Conservation (phyloP, 495 filamentous ascomycete genomes). For the Elaphomyces granulatus region DNA sequence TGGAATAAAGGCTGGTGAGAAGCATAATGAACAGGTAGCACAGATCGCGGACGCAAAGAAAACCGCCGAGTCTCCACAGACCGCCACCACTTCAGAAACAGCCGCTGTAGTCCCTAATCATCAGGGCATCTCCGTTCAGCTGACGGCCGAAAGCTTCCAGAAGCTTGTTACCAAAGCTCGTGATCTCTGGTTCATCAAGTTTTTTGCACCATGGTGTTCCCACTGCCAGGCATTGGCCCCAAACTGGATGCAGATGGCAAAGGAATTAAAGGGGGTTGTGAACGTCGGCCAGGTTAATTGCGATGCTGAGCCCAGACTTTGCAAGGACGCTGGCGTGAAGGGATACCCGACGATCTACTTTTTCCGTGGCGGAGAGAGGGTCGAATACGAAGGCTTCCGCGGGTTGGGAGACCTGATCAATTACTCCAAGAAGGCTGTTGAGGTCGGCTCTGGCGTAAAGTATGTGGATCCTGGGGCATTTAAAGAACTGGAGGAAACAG, state of each 20-base stretch:
- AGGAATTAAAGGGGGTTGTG: slow-evolving; percentile 72
- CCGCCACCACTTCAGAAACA: slow-evolving; percentile 24
- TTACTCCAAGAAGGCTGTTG: slow-evolving; percentile 76
- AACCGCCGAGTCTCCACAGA: slow-evolving; percentile 13
- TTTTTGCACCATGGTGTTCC: slow-evolving; percentile 93
- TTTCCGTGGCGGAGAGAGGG: slow-evolving; percentile 81
- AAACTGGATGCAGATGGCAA: slow-evolving; percentile 77
- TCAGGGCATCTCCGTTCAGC: slow-evolving; percentile 53
- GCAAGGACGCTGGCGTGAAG: slow-evolving; percentile 68
- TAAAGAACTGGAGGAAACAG: slow-evolving; percentile 74
- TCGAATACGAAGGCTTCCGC: slow-evolving; percentile 86
- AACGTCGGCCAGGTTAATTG: slow-evolving; percentile 97
- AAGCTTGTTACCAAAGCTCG: slow-evolving; percentile 69
- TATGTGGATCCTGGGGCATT: slow-evolving; percentile 66
- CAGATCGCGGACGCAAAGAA: slow-evolving; percentile 22
- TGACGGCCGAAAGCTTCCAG: slow-evolving; percentile 79
- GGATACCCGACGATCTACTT: slow-evolving; percentile 84
- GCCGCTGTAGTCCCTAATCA: slow-evolving; percentile 49
- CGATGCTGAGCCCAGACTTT: slow-evolving; percentile 66
- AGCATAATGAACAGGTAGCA: slow-evolving; percentile 29
- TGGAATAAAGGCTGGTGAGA: slow-evolving; percentile 30
- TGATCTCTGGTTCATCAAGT: slow-evolving; percentile 97
- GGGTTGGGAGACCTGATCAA: slow-evolving; percentile 80
- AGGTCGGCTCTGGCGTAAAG: slow-evolving; percentile 56
- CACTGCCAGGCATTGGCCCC: slow-evolving; percentile 90